These are phyloP conservation scores for Tricholoma bakamatsutake DNA, from an alignment of 768 basidiomycete species.

Conservation along the genomic window DNA sequence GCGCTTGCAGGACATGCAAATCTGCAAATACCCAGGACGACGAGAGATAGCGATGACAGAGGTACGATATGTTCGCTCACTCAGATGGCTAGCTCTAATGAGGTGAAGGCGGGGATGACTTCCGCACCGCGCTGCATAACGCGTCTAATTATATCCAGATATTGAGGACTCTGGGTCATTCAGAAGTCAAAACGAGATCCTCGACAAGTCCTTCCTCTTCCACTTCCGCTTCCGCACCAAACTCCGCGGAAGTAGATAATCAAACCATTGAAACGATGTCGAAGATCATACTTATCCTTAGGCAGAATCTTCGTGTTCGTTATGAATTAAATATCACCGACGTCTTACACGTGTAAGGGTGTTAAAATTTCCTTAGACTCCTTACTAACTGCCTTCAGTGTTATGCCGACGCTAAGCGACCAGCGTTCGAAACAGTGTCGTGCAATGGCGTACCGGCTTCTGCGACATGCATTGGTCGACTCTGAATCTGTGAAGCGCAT, in stretches of 20 bases:
- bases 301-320: constrained; percentile 66
- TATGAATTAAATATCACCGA: constrained; percentile 70
- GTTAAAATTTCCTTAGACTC: not conserved
- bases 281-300: constrained; percentile 58
- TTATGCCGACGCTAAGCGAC: constrained; percentile 78
- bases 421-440: constrained; percentile 64
- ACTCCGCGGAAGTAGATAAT: constrained; percentile 41
- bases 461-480: constrained; percentile 77
- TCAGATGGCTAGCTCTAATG: not conserved
- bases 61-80: constrained; percentile 21
- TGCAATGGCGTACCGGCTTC: constrained; percentile 76
- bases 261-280: constrained; percentile 59
- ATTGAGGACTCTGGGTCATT: constrained; percentile 40
- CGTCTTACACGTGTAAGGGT: constrained; percentile 66
- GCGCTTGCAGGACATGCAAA: constrained; percentile 11
- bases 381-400: constrained; percentile 38
- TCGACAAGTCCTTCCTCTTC: constrained; percentile 28
- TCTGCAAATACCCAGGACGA: constrained; percentile 9
- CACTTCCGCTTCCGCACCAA: constrained; percentile 30
- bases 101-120: constrained; percentile 53
- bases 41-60: constrained; percentile 29
- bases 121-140: constrained; percentile 63
- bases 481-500: constrained; percentile 61
- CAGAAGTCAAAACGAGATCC: constrained; percentile 27
- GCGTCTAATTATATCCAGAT: constrained; percentile 55